These are phyloP conservation scores for Podaxis pistillaris DNA, from an alignment of 768 basidiomycete genomes.

Conservation along the genomic window DNA sequence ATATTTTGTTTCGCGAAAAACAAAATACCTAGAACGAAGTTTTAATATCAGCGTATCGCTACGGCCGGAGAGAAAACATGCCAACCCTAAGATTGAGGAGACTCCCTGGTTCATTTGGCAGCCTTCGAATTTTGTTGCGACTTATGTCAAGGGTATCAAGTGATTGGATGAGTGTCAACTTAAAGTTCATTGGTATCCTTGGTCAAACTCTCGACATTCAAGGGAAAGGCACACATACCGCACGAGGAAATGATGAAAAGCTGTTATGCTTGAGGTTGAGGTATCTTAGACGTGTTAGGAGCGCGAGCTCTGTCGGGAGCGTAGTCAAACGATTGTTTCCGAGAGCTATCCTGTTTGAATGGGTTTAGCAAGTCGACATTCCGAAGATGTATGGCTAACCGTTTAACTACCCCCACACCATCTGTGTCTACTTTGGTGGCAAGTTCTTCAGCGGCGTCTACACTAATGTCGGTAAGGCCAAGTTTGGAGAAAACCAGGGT, in stretches of 20 bases:
- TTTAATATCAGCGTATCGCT: background rate
- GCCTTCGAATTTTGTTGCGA: conserved; percentile 80
- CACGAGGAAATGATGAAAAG: conserved; percentile 80
- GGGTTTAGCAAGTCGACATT: background rate
- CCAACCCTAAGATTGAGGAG: conserved; percentile 73
- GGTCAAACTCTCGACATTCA: background rate
- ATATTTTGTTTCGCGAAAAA: conserved; percentile 82
- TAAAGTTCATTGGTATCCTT: conserved; percentile 13
- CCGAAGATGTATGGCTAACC: conserved; percentile 36
- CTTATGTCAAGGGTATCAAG: conserved; percentile 95
- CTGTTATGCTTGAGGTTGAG: conserved; percentile 85
- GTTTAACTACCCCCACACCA: conserved; percentile 53
- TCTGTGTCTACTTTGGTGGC: conserved; percentile 49
- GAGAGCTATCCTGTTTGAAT: conserved; percentile 68
- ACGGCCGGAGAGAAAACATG: background rate
- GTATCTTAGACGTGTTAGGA: conserved; percentile 75
- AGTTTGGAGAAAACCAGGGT: conserved; percentile 86
- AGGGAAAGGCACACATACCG: conserved; percentile 49
- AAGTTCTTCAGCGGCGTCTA: conserved; percentile 76
- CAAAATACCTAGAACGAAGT: conserved; percentile 66
- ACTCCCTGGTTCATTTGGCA: conserved; percentile 80
- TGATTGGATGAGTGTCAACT: conserved; percentile 83
- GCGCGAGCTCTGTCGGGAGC: conserved; percentile 72
- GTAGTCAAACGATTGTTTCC: conserved; percentile 80
- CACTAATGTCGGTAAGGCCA: conserved; percentile 72